Conservation (phyloP, 768 basidiomycete species). For the Thelephora aurantiotincta region DNA sequence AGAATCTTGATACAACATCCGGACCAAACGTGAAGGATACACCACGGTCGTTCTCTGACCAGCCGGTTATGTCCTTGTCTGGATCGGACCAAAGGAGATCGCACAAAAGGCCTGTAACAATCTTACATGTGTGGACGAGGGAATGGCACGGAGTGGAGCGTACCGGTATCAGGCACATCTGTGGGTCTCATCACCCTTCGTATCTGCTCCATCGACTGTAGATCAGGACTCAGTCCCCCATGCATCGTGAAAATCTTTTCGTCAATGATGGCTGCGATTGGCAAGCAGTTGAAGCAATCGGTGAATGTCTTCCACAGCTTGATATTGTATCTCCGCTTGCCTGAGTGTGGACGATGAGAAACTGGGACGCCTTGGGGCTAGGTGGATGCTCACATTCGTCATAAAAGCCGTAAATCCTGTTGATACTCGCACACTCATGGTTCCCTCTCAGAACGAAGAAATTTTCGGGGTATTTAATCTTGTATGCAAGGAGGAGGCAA, state of each 20-base stretch:
- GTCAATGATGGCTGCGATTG: slow-evolving; percentile 98
- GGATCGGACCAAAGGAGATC: slow-evolving; percentile 99
- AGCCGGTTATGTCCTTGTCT: slow-evolving; percentile 98
- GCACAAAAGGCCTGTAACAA: slow-evolving; percentile 65
- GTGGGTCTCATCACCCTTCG: slow-evolving; percentile 97
- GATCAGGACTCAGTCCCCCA: slow-evolving; percentile 90
- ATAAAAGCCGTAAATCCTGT: slow-evolving; percentile 99
- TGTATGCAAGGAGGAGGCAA: slow-evolving; percentile 96
- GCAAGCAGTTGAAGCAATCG: slow-evolving; percentile 98
- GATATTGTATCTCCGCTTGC: slow-evolving; percentile 99
- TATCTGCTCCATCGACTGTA: slow-evolving; percentile 99
- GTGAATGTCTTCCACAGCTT: slow-evolving; percentile 99
- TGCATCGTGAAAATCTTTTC: slow-evolving; percentile 99
- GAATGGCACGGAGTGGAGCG: slow-evolving; percentile 10
- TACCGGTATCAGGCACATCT: slow-evolving; percentile 96
- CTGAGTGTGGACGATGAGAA: slow-evolving; percentile 25
- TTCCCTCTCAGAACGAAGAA: slow-evolving; percentile 99
- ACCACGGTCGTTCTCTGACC: slow-evolving; percentile 98
- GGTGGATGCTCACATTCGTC: slow-evolving; percentile 75
- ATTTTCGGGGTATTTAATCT: slow-evolving; percentile 99
- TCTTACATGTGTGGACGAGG: slow-evolving; percentile 3
- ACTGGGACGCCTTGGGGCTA: neutral
- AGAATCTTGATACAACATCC: slow-evolving; percentile 93
- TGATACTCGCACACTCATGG: slow-evolving; percentile 99
- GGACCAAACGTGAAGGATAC: slow-evolving; percentile 99